These are phyloP conservation scores for Ustilago nuda DNA, from an alignment of 1,284 basidiomycete species.

Conservation along the genomic window DNA sequence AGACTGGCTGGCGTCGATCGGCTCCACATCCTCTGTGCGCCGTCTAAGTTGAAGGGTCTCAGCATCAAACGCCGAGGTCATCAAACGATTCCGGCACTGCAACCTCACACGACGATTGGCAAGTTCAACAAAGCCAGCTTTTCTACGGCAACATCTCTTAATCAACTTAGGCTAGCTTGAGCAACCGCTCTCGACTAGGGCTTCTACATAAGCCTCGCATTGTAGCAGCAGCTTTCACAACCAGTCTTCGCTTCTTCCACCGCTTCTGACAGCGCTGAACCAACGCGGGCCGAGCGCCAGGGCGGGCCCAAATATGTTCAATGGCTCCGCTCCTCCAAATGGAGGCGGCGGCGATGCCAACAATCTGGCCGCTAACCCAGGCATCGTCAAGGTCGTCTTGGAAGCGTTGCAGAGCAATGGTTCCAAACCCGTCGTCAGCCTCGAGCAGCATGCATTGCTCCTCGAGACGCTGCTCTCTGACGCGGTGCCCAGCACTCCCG, in stretches of 20 bases:
- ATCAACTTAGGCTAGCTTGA: too few relatives aligned
- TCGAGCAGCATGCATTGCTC: conserved; percentile 82
- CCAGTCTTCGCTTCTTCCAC: conserved; percentile 66
- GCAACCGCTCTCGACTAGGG: too few relatives aligned
- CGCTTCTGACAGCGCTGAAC: conserved; percentile 70
- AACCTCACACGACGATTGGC: too few relatives aligned
- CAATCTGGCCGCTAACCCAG: conserved; percentile 50
- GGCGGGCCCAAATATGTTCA: conserved; percentile 46
- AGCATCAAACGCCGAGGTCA: too few relatives aligned
- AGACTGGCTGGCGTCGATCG: too few relatives aligned
- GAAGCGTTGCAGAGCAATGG: conserved; percentile 74
- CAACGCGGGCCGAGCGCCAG: conserved; percentile 41
- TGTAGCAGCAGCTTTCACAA: not conserved
- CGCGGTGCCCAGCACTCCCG: conserved; percentile 42
- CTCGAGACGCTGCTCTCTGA: conserved; percentile 70
- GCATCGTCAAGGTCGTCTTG: conserved; percentile 75
- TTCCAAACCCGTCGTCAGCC: conserved; percentile 78
- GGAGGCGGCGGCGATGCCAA: conserved; percentile 39
- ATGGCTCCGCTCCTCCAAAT: conserved; percentile 52
- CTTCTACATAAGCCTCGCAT: not conserved
- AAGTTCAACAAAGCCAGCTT: too few relatives aligned
- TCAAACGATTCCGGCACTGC: too few relatives aligned
- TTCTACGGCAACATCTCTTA: too few relatives aligned
- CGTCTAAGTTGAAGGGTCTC: too few relatives aligned
- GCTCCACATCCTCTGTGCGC: too few relatives aligned